Evolutionary conservation across 345 rosid genomes (phyloP), one percentile per base, ranked within the genome.

Genomic region (Gossypium longicalyx): DNA sequence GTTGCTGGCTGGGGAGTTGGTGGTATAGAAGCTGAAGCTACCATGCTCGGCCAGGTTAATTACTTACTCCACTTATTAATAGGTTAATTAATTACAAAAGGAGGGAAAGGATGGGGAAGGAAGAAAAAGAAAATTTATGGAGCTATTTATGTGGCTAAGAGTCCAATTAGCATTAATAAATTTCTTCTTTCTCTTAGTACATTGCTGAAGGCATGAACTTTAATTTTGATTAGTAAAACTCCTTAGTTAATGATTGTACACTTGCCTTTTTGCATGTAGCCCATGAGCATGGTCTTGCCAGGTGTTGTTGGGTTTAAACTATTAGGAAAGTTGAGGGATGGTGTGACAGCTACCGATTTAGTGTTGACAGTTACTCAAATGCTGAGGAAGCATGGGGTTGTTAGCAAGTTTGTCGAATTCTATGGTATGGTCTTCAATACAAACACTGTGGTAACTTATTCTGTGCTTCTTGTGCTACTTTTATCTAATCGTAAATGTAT

Each of bases 1-100:
- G 97, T 93, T 80, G 97, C 97, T 83, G 97, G 96, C 47, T 93
- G 98, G 97, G 98, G 98, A 83, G 97, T 93, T 77, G 96, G 98
- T 66, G 98, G 97, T 47, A 93, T 93, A 71, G 96, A 93, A 85
- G 98, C 97, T 13, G 97, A 91, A 79, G 96, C 97, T 63, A 82
- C 90, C 58, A 93, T 91, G 98, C 98, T 93, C 80, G 97, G 97
- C 75, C 96, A 93, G 93, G 98, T 90, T 83, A 79, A 75, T n/a
- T 52, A 12, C 63, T 43, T 76, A 51, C 67, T 59, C 64, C 64
- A 59, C 64, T 59, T 23, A 59, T 59, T 72, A 9, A 2, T 54
- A 60, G 23, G 48, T 61, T 61, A 9, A 1, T 2, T 52, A 25
- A 25, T 70, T 29, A 10, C 44, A 91, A 90, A 79, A 88, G 83